Conservation (phyloP, 73 alveolate genomes). For the Paramecium pentaurelia region DNA sequence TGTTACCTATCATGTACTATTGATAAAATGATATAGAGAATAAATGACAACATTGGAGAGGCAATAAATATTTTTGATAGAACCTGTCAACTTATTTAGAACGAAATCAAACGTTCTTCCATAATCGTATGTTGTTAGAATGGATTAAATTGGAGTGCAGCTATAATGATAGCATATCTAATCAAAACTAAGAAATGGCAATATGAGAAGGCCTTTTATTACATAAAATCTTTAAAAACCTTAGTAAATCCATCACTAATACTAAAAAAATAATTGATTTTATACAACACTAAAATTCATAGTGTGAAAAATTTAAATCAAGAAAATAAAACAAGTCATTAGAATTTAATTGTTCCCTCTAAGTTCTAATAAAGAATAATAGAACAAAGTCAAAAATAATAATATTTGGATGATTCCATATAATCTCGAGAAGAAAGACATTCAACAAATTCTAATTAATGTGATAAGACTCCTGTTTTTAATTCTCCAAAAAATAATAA, state of each 20-base stretch:
- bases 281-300: background rate
- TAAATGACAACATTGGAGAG: background rate
- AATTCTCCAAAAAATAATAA: background rate
- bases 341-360: background rate
- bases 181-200: background rate
- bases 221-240: background rate
- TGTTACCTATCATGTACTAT: slow-evolving; percentile 1
- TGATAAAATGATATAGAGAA: background rate
- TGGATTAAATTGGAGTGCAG: background rate
- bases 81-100: background rate
- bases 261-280: slow-evolving; percentile 2
- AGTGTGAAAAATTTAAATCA: background rate
- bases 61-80: background rate
- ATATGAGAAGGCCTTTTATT: slow-evolving; percentile 25
- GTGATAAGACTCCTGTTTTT: background rate
- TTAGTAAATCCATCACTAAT: background rate
- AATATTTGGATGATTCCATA: background rate
- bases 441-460: background rate
- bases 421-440: background rate
- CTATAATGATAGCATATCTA: background rate
- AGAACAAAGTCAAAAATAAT: background rate
- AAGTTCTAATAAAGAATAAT: background rate
- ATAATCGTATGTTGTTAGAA: background rate
- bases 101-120: background rate
- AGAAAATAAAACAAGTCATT: background rate